Evolutionary conservation across 306 rosid genomes (phyloP), one percentile per base, ranked within the genome.

Genomic region (Vachellia pachyceras): DNA sequence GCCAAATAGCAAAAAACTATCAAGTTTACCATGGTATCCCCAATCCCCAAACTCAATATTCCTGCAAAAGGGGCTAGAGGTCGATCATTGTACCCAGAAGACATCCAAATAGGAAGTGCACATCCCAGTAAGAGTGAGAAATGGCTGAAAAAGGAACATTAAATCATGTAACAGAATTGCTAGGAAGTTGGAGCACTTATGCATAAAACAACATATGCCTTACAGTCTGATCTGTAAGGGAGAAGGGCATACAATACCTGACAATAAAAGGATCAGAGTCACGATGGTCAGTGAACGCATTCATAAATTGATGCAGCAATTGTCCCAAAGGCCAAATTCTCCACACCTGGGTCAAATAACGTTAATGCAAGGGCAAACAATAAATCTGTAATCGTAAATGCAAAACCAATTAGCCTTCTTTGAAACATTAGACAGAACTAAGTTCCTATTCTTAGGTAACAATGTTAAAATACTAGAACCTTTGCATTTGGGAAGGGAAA

Each of bases 281-380:
- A 78, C 95, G 92, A 65, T 91, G 95, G 69, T 91, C 92, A 1
- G 98, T 95, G 88, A 95, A 95, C 67, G 99, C 97, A 86, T 86
- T 95, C 99, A 95, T 95, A 89, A 95, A 95, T 73, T 93, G 90
- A 87, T 89, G 90, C 60, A 95, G 77, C 42, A 72, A 88, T 75
- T 89, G 90, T 57, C 99, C 99, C 77, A 91, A 82, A 22, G 98
- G 99, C 98, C 94, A 95, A 76, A 95, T 93, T 90, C 90, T 90
- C 98, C 99, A 95, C 67, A 93, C 89, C 97, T 95, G 76, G 46
- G 78, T 78, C 83, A 41, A 82, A 82, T 45, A 83, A 45, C 44
- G 76, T 81, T 69, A 77, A 71, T 74, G 50, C 33, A 71, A 79
- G 74, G 77, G 67, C 76, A 73, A 74, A 42, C 54, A 72, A 47